Evolutionary conservation across 2,329 filamentous ascomycete species (phyloP), one percentile per base, ranked within the genome.

Genomic region (Colletotrichum destructivum): DNA sequence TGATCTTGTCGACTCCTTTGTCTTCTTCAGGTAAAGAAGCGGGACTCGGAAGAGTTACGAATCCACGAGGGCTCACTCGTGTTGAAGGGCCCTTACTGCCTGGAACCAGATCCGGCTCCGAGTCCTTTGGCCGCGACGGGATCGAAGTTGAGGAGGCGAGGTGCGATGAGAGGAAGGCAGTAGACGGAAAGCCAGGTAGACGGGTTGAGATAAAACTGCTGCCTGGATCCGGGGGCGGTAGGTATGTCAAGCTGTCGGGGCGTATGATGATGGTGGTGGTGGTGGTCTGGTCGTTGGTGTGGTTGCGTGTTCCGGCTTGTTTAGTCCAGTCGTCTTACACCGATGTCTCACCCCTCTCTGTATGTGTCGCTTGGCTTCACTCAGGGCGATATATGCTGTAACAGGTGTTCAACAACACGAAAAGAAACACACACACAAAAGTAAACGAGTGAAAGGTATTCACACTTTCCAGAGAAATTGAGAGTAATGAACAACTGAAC

Each of bases 261-360:
- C 26, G 26, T 1, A 31, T 31, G 26, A 26, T 31, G 26, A 26
- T 26, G 31, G 31, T 12, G 31, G 54, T n/a, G 40, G 38, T 23
- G 54, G 16, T 54, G 60, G 47, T 38, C n/a, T 51, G 52, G 7
- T 35, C 13, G 16, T 54, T 31, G 26, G 15, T 2, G 52, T 47
- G 57, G 23, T 60, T 60, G 40, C 40, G 57, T 47, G 57, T 61
- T 13, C 57, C 42, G 26, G 12, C 42, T 47, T 11, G 44, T 46
- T 31, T n/a, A 49, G 59, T 61, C 59, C 26, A 61, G 44, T 61
- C 59, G 59, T 61, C 59, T 61, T 61, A 61, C 59, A 61, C 59
- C 44, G 44, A 44, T 38, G 57, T 31, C 55, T 42, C 54, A n/a
- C 49, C 21, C 23, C 5, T 23, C 15, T 7, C 35, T 21, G 12